Evolutionary conservation across 495 filamentous ascomycete genomes (phyloP).

Genomic region (Aspergillus bertholletiae): DNA sequence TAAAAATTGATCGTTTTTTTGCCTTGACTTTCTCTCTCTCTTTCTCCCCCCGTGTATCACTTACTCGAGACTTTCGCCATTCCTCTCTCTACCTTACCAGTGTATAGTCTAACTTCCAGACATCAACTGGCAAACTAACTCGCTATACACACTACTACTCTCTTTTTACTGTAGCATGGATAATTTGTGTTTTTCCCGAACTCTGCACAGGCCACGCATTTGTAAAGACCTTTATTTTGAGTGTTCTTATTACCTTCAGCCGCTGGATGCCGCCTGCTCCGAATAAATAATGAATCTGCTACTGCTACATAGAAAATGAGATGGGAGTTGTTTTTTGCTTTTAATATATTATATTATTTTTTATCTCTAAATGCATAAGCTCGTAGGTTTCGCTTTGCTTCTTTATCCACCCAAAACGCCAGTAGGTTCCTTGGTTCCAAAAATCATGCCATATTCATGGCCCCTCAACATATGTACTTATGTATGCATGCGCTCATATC

Average conservation of each 20-base stretch:
- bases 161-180: too few species aligned
- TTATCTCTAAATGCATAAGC: not conserved
- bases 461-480: not conserved
- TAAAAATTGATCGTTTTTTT: not conserved
- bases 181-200: too few species aligned
- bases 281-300: too few species aligned
- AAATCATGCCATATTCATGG: not conserved
- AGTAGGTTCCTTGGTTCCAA: not conserved
- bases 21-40: not conserved
- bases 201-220: too few species aligned
- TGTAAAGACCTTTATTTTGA: too few species aligned
- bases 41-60: not conserved
- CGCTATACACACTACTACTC: not conserved
- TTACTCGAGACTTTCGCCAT: not conserved
- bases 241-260: too few species aligned
- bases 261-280: too few species aligned
- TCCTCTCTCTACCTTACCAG: not conserved
- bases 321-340: not conserved
- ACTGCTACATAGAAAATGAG: too few species aligned
- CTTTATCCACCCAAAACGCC: not conserved
- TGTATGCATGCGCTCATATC: not conserved
- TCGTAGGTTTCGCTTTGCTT: not conserved
- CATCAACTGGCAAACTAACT: not conserved
- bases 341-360: not conserved
- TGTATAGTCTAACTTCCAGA: not conserved